phyloP scores from a whole-genome alignment of 2,329 filamentous ascomycete genomes.

The Aphanocladium album region DNA sequence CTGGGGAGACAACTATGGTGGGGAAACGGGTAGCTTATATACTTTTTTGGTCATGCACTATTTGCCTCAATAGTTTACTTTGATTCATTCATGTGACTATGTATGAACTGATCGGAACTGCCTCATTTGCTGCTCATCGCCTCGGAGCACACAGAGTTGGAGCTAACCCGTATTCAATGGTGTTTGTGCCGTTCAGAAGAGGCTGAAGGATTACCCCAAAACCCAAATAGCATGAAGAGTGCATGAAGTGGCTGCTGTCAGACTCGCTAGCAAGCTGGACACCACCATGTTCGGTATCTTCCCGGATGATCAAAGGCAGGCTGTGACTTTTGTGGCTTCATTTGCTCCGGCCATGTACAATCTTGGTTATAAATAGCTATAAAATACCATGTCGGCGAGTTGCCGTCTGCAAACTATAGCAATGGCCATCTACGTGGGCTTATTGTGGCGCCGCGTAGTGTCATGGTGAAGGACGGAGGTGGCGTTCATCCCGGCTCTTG shows the following conservation, averaged over 20 bases:
- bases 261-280: not conserved
- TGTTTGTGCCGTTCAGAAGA: not conserved
- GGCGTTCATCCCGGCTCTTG: too few species aligned
- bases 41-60: not conserved
- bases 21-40: not conserved
- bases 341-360: too few species aligned
- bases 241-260: not conserved
- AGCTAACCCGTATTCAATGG: not conserved
- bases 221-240: not conserved
- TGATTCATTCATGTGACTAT: not conserved
- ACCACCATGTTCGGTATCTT: not conserved
- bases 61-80: too few species aligned
- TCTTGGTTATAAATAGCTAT: too few species aligned
- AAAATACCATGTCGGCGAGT: too few species aligned
- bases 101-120: not conserved
- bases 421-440: too few species aligned
- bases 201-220: not conserved
- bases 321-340: too few species aligned
- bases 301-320: too few species aligned
- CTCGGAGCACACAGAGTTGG: not conserved
- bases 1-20: too few species aligned
- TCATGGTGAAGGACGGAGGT: too few species aligned
- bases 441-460: too few species aligned
- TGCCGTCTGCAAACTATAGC: too few species aligned
- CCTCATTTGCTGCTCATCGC: not conserved